A percentile compares a stretch with the other conserved stretches of the same genome.
phyloP scores from a whole-genome alignment of 257 asterid species.

The Echium plantagineum region DNA sequence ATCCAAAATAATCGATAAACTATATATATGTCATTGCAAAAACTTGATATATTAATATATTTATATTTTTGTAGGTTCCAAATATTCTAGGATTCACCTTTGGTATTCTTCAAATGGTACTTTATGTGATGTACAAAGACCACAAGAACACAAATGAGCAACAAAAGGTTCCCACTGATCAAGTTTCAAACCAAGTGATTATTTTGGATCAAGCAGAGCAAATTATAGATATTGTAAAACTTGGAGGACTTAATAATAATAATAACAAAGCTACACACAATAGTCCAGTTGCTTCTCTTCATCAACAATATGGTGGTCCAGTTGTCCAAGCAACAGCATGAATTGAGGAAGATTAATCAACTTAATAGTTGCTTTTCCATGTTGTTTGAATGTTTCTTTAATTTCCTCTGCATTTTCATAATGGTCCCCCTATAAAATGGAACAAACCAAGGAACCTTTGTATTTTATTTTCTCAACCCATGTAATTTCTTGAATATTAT shows the following conservation, averaged over 20 bases:
- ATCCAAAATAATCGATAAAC: too few species aligned
- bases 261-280: not conserved
- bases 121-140: conserved; percentile 30
- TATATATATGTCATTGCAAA: too few species aligned
- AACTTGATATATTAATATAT: too few species aligned
- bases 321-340: not conserved
- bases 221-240: conserved; percentile 1
- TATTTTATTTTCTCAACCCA: not conserved
- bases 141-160: conserved; percentile 7
- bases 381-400: not conserved
- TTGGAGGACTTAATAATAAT: not conserved
- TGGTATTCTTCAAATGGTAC: conserved; percentile 36
- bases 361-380: too few species aligned
- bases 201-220: conserved; percentile 2
- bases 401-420: not conserved
- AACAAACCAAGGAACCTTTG: not conserved
- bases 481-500: not conserved
- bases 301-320: not conserved
- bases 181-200: not conserved
- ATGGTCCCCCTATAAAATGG: not conserved
- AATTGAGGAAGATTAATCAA: not conserved
- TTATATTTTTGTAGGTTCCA: conserved; percentile 20
- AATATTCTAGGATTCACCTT: conserved; percentile 46
- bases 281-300: not conserved
- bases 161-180: conserved; percentile 15